Evolutionary conservation across 495 filamentous ascomycete species (phyloP), one percentile per base, ranked within the genome.

Genomic region (Penicillium roqueforti): DNA sequence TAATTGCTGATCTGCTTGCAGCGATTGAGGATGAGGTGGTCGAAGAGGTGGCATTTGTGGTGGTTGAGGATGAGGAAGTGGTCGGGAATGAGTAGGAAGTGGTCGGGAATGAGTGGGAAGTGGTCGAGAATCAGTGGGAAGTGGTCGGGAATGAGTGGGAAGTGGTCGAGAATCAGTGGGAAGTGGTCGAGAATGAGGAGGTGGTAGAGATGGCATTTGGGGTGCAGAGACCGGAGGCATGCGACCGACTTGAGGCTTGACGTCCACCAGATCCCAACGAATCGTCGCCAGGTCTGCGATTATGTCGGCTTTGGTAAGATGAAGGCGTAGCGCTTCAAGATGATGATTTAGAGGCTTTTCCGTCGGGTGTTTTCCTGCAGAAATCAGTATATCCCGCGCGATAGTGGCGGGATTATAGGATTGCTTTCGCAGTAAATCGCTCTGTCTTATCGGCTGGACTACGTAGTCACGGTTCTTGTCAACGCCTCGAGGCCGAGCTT

Each of bases 221-320:
- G 22, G 22, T 22, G 19, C 18, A 34, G 29, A 1, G 34, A n/a
- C 18, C 7, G 18, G 44, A 47, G 29, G 44, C 19, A n/a, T 22
- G 28, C 2, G 28, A 34, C 7, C 14, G 1, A 22, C 6, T 19
- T 51, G 23, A 18, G 53, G 56, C 39, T 40, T 43, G 6, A 54
- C 42, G 63, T 89, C 86, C 3, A 89, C 72, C 14, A 86, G 43
- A 65, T 88, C 86, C 87, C 87, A 90, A 28, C 77, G 68, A 20
- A 90, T 71, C 1, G 83, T 87, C n/a, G 65, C 65, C 11, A 89
- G 60, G 62, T 90, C 84, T 8, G 73, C 69, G 11, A 61, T 59
- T 34, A 55, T 47, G 48, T 71, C 69, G 2, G 85, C 62, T n/a
- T 65, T 58, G 4, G 52, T 32, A 29, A 85, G 71, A 3, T 54